These are phyloP conservation scores for Hypoxylon sp. DNA, from an alignment of 2,329 filamentous ascomycete species.

Conservation along the genomic window DNA sequence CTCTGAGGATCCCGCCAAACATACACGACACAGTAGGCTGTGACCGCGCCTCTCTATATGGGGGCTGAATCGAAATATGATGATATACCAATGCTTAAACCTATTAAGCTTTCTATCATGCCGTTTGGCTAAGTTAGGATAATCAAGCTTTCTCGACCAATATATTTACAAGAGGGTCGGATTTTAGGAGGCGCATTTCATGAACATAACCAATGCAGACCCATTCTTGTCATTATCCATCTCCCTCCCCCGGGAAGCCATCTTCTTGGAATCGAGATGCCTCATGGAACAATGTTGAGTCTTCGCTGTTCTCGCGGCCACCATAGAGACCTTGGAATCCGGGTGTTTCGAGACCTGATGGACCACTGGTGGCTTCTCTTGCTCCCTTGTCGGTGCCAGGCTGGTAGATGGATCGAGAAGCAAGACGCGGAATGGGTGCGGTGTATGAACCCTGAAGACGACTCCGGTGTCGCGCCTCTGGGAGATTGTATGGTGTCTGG, in stretches of 20 bases:
- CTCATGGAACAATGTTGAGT: constrained; percentile 54
- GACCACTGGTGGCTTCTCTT: constrained; percentile 51
- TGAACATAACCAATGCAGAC: not conserved
- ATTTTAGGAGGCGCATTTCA: not conserved
- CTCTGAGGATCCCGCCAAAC: constrained; percentile 8
- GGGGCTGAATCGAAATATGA: constrained; percentile 14
- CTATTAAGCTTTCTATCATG: not conserved
- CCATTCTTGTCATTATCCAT: constrained; percentile 8
- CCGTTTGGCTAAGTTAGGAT: not conserved
- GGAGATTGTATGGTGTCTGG: constrained; percentile 64
- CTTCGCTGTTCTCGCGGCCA: constrained; percentile 62
- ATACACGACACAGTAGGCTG: constrained; percentile 20
- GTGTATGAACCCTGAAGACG: constrained; percentile 59
- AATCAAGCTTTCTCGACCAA: constrained; percentile 9
- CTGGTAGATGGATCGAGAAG: constrained; percentile 29
- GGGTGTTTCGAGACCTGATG: constrained; percentile 56
- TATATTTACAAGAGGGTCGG: not conserved
- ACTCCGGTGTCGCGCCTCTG: constrained; percentile 62
- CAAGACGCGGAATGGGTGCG: constrained; percentile 51
- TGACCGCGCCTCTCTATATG: constrained; percentile 3
- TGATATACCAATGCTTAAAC: constrained; percentile 7
- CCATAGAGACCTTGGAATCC: constrained; percentile 62
- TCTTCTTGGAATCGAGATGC: constrained; percentile 33
- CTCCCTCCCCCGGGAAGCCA: constrained; percentile 8
- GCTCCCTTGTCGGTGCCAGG: constrained; percentile 16